Conservation (phyloP, 164 flowering plant species). For the Stephania japonica region DNA sequence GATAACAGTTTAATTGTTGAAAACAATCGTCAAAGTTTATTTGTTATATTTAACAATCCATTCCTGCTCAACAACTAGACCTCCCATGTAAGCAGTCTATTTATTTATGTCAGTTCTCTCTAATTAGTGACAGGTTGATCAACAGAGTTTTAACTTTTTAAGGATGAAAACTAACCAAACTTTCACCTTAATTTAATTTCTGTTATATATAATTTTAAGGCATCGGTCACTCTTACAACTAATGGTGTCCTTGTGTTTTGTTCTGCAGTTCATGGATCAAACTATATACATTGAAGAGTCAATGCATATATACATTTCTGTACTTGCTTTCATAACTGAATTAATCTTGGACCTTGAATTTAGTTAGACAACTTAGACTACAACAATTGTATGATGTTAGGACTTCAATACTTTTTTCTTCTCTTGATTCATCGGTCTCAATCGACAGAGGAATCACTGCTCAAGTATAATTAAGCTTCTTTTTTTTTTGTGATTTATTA, state of each 20-base stretch:
- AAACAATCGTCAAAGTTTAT: neutral
- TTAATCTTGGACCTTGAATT: neutral
- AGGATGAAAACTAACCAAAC: neutral
- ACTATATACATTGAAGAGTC: neutral
- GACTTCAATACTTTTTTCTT: neutral
- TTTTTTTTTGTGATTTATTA: too few relatives aligned
- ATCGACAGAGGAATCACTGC: neutral
- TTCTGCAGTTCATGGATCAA: neutral
- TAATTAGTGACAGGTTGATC: neutral
- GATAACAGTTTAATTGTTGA: neutral
- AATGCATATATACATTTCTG: neutral
- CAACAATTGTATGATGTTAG: neutral
- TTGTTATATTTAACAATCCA: neutral
- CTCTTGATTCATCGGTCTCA: neutral
- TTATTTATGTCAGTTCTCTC: neutral
- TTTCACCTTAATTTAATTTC: neutral
- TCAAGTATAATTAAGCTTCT: neutral
- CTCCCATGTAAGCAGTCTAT: neutral
- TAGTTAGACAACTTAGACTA: too few relatives aligned
- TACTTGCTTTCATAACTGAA: neutral
- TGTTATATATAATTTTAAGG: too few relatives aligned
- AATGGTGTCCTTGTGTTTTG: neutral
- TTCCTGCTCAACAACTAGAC: neutral
- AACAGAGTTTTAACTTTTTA: neutral
- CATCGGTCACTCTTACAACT: too few relatives aligned